Evolutionary conservation across 2,329 filamentous ascomycete species (phyloP).

Genomic region (Ilyonectria mors-panacis): DNA sequence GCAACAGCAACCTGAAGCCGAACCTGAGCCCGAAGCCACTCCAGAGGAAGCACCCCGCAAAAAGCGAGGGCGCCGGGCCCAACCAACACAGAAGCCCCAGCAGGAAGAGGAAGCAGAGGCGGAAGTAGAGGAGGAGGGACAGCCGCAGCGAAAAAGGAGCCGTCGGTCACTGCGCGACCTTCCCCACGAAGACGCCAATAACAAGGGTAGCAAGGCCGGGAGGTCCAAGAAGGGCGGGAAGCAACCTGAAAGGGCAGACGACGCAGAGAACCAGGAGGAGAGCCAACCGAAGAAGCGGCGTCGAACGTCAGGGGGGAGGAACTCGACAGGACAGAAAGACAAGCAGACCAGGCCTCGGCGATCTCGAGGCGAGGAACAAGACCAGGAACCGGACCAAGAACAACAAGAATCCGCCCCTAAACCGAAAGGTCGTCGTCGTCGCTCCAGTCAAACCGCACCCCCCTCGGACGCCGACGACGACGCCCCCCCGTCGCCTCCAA

Average conservation of each 20-base stretch:
- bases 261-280: conserved; percentile 27
- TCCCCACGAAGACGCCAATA: conserved; percentile 28
- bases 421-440: conserved; percentile 34
- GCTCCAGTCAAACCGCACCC: conserved; percentile 34
- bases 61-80: conserved; percentile 30
- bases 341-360: not conserved
- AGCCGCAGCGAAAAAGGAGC: conserved; percentile 30
- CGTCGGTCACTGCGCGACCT: conserved; percentile 40
- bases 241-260: conserved; percentile 21
- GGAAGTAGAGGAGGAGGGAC: conserved; percentile 13
- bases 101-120: conserved; percentile 24
- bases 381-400: conserved; percentile 24
- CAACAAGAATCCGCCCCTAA: conserved; percentile 16
- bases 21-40: conserved; percentile 4
- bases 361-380: conserved; percentile 21
- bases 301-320: conserved; percentile 23
- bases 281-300: conserved; percentile 35
- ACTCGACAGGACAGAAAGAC: conserved; percentile 9
- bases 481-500: conserved; percentile 49
- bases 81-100: conserved; percentile 9
- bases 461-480: conserved; percentile 39
- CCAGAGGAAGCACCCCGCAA: conserved; percentile 30
- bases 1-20: conserved; percentile 20
- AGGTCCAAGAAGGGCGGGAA: conserved; percentile 30
- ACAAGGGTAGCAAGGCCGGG: conserved; percentile 34